Conservation (phyloP, 177 flowering plant genomes). For the Tripterygium wilfordii region DNA sequence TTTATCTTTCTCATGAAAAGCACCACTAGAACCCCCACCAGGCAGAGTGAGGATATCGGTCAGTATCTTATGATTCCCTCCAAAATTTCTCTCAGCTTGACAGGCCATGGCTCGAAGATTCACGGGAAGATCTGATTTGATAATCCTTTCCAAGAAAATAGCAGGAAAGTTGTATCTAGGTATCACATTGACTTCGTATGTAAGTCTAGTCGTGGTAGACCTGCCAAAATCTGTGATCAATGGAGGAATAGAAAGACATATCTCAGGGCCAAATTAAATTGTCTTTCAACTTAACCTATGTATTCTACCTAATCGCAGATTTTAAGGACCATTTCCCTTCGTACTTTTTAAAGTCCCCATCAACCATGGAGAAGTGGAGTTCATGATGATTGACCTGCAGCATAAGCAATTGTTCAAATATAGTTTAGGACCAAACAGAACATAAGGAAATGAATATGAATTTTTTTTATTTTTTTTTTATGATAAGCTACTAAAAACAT, state of each 20-base stretch:
- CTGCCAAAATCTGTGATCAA: constrained; percentile 24
- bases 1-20: constrained; percentile 22
- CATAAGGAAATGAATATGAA: too few species aligned
- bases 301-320: constrained; percentile 61
- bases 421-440: neutral
- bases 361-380: constrained; percentile 92
- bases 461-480: too few species aligned
- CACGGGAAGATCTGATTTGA: constrained; percentile 89
- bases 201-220: constrained; percentile 47
- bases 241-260: neutral
- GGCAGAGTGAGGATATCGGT: constrained; percentile 4
- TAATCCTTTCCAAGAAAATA: constrained; percentile 85
- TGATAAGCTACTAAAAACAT: too few species aligned
- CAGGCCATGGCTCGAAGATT: constrained; percentile 85
- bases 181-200: constrained; percentile 87
- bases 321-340: constrained; percentile 90
- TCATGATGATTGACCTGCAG: constrained; percentile 59
- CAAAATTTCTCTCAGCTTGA: constrained; percentile 59
- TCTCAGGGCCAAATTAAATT: too few species aligned
- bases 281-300: too few species aligned
- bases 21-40: constrained; percentile 18
- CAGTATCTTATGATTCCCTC: constrained; percentile 22
- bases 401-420: constrained; percentile 5
- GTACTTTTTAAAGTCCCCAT: constrained; percentile 96
- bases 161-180: constrained; percentile 93